Base-by-base conservation (phyloP, 106 monocot species). In the Phalaenopsis aphrodite region DNA sequence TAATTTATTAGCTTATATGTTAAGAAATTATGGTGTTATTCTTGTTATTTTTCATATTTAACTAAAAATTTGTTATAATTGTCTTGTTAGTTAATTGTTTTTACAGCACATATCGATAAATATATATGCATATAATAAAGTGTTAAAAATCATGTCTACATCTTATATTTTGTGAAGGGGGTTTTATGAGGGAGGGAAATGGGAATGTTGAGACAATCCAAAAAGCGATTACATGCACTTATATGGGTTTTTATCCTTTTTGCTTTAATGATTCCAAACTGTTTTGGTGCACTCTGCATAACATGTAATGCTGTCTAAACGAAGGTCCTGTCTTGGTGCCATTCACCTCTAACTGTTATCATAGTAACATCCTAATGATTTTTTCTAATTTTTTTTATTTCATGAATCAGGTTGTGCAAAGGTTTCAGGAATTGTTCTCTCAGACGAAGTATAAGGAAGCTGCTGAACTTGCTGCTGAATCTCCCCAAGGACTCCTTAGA, bases 371-470 rank as follows among this genome's bases (percentile, higher is more conserved):
- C 36, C 4, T 61, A 5, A 61, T 36, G 69, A 69, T 39, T 74
- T 45, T n/a, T 69, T 38, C 11, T 69, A 69, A 39, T 14, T 43
- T 5, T 12, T 45, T 8, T 49, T 8, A 48, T 88, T 72, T 72
- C 64, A 8, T 80, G 30, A 76, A 36, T 80, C 83, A 97, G 97
- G 97, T 98, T 74, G 97, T 98, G 38, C 97, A 98, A 75, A 90
- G 97, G 77, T 98, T 98, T 68, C 94, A 98, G 64, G 94, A 98
- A 73, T 72, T 98, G 39, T 98, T 98, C 81, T 92, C 97, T 41
- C 97, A 98, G 78, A 98, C 92, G 23, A 98, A 98, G 75, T 98
- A 98, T 77, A 98, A 98, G 84, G 94, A 98, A 85, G 97, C 97
- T 73, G 97, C 97, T 78, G 97, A 98, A 82, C 90, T 98, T 82